Evolutionary conservation across 139 green algal species (phyloP), one percentile per base, ranked within the genome.

Genomic region (Coelastrella sp.): DNA sequence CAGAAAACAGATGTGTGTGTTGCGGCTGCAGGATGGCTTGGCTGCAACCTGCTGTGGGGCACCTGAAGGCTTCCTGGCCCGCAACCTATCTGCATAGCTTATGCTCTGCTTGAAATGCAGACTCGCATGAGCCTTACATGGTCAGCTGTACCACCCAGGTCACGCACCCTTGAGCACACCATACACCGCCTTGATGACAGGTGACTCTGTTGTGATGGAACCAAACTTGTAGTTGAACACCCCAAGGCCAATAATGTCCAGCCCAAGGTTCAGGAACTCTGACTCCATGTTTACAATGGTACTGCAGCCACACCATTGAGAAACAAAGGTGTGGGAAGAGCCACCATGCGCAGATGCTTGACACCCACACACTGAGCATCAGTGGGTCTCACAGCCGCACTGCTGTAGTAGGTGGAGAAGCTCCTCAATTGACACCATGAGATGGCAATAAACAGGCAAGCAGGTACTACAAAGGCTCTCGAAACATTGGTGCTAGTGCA

Each of bases 181-280:
- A 87, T 99, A 99, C 86, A 99, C 98, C 8, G 98, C 97, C 95
- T 99, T 96, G 94, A 99, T 99, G 65, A 99, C 96, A 10, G 98
- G 98, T 1, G 96, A 99, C 93, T 99, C 97, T 0, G 72, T 91
- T 12, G 92, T 99, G 92, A 99, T 97, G 82, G 95, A 97, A 0
- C 96, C 96, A 93, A 99, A 99, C 89, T 99, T 96, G 91, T 98
- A 99, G 95, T 99, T 99, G 95, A 99, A 99, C 65, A 99, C 97
- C 4, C 96, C 97, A 79, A 99, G 94, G 1, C 98, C 98, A 86
- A 99, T 99, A 94, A 99, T 99, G 91, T 99, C 98, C 89, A 99
- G 93, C 4, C 97, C 97, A 72, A 99, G 92, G 85, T 91, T 98
- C 60, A 98, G 95, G 89, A 99, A 99, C 89, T 99, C 96, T 49